phyloP scores from a whole-genome alignment of 2,329 filamentous ascomycete species.

The Phoma sp. region DNA sequence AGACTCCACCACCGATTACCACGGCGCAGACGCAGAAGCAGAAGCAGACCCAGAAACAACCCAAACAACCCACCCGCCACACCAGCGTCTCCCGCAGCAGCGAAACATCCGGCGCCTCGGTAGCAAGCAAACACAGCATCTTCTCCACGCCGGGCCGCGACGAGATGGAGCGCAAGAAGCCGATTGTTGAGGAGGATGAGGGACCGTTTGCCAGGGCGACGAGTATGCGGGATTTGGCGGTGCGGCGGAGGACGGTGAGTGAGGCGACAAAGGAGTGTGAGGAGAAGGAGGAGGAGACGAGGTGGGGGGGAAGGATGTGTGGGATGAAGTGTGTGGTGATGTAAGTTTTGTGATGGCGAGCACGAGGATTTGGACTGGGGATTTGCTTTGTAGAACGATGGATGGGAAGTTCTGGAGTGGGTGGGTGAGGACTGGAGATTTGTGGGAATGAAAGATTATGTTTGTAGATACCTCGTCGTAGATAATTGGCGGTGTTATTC shows the following conservation, averaged over 20 bases:
- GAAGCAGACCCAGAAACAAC: background rate
- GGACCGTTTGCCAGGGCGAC: slow-evolving; percentile 30
- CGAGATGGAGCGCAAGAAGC: slow-evolving; percentile 41
- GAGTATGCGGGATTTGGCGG: slow-evolving; percentile 27
- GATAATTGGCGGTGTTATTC: no score
- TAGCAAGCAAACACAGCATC: slow-evolving; percentile 17
- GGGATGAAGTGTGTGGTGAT: slow-evolving; percentile 25
- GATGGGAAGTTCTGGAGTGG: background rate
- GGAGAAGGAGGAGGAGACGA: background rate
- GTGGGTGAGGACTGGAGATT: no score
- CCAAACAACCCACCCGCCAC: slow-evolving; percentile 1
- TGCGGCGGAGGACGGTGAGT: slow-evolving; percentile 24
- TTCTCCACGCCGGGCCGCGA: slow-evolving; percentile 42
- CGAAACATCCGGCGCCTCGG: slow-evolving; percentile 4
- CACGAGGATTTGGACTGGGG: no score
- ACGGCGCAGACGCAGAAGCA: background rate
- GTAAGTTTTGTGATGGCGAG: no score
- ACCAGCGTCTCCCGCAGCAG: slow-evolving; percentile 7
- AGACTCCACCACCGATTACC: background rate
- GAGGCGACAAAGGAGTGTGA: slow-evolving; percentile 4
- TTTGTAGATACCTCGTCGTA: no score
- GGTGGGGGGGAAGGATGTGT: no score
- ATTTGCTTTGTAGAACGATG: background rate
- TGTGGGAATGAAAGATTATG: no score
- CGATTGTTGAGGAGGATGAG: slow-evolving; percentile 30